phyloP scores from a whole-genome alignment of 2,329 filamentous ascomycete species.

The Ceratocystis cubensis region DNA sequence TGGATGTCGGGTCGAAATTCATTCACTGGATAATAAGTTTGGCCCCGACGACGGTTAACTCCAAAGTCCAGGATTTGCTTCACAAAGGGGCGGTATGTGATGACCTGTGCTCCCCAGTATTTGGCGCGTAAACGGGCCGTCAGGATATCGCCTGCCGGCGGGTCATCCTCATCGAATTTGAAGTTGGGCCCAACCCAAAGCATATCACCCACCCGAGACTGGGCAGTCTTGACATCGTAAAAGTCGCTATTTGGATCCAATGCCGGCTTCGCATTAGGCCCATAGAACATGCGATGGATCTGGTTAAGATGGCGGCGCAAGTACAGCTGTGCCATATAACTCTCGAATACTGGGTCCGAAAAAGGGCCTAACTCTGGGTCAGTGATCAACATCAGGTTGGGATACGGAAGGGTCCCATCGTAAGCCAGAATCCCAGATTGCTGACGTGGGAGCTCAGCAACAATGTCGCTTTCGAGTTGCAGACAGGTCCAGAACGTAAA shows the following conservation, averaged over 20 bases:
- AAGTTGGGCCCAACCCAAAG: slow-evolving; percentile 39
- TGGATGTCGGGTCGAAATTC: slow-evolving; percentile 31
- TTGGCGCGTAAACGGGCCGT: slow-evolving; percentile 77
- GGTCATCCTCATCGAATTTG: slow-evolving; percentile 52
- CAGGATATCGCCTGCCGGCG: slow-evolving; percentile 63
- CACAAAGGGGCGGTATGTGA: slow-evolving; percentile 72
- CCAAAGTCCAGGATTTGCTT: slow-evolving; percentile 42
- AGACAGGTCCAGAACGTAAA: slow-evolving; percentile 88
- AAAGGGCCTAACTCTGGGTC: slow-evolving; percentile 30
- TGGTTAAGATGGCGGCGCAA: slow-evolving; percentile 52
- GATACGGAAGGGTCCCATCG: slow-evolving; percentile 54
- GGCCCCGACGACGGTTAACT: slow-evolving; percentile 28
- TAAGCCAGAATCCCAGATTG: slow-evolving; percentile 50
- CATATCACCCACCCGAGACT: slow-evolving; percentile 27
- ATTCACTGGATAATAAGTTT: slow-evolving; percentile 26
- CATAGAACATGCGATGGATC: slow-evolving; percentile 46
- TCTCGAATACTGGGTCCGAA: slow-evolving; percentile 39
- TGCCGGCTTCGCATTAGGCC: slow-evolving; percentile 30
- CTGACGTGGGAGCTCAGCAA: slow-evolving; percentile 65
- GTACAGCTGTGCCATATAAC: slow-evolving; percentile 52
- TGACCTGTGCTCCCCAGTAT: slow-evolving; percentile 84
- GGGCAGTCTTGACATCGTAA: slow-evolving; percentile 32
- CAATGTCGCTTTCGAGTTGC: slow-evolving; percentile 86
- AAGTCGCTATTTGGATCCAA: slow-evolving; percentile 27
- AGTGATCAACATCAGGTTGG: slow-evolving; percentile 36